These are phyloP conservation scores for Ophiocordyceps unilateralis DNA, from an alignment of 2,329 filamentous ascomycete genomes.

Conservation along the genomic window DNA sequence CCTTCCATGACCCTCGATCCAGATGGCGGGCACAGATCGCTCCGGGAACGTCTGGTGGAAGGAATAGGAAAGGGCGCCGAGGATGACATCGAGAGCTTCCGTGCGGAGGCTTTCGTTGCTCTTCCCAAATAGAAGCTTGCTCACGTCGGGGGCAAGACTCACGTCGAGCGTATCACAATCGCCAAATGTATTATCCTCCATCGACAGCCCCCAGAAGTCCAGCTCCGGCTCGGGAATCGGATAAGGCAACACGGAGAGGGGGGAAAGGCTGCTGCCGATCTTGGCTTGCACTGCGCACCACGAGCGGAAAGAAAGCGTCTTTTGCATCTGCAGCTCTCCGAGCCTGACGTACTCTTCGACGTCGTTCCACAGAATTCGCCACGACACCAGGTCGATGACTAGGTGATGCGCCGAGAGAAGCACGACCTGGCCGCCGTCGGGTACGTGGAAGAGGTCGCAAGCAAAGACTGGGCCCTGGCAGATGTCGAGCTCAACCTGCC, in stretches of 20 bases:
- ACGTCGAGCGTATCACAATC: constrained; percentile 3
- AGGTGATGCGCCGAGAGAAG: constrained; percentile 6
- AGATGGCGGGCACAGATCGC: constrained; percentile 17
- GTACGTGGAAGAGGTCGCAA: constrained; percentile 5
- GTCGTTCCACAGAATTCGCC: constrained; percentile 16
- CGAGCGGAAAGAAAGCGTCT: constrained; percentile 14
- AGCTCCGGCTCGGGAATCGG: constrained; percentile 4
- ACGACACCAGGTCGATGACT: constrained; percentile 29
- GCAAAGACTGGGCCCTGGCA: constrained; percentile 7
- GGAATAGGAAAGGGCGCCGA: constrained; percentile 15
- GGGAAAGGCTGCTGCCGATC: constrained; percentile 1
- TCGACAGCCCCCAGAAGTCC: constrained; percentile 5
- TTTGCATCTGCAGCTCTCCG: constrained; percentile 3
- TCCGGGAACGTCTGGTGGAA: constrained; percentile 17
- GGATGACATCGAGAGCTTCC: constrained; percentile 20
- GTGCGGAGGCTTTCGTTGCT: constrained; percentile 16
- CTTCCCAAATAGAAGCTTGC: constrained; percentile 5
- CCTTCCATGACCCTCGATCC: constrained; percentile 24
- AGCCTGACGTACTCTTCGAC: constrained; percentile 4
- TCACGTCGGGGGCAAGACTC: not conserved
- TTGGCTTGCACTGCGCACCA: constrained; percentile 10
- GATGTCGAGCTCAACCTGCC: constrained; percentile 4
- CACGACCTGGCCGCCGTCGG: constrained; percentile 2
- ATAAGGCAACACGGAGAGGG: constrained; percentile 2
- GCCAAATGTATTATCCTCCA: constrained; percentile 2